Evolutionary conservation across 2,329 filamentous ascomycete genomes (phyloP), one percentile per base, ranked within the genome.

Genomic region (Laburnicola sp.): DNA sequence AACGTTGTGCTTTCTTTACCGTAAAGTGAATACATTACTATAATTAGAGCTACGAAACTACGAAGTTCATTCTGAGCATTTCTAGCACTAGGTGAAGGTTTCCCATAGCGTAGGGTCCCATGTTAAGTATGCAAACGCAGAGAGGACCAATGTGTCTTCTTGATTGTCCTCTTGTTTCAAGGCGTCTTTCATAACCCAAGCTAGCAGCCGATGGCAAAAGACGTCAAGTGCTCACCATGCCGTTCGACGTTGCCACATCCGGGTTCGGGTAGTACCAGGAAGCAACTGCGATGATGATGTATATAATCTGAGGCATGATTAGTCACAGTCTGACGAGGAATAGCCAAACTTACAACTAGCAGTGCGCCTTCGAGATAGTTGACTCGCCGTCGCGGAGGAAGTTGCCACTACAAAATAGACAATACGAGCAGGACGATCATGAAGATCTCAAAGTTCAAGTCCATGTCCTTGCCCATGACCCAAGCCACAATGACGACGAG

Each of bases 341-440:
- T 3, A 23, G 3, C 4, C 5, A 6, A 16, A 60, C 65, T 57
- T 57, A 70, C 66, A 23, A 96, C 83, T 55, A 90, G 88, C 21
- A 97, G 80, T 22, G 85, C 82, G 1, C 92, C 92, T 70, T 97
- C 92, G 2, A 97, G 81, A 65, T 95, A 97, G 64, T 96, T 96
- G 85, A 90, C 78, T 94, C 93, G 59, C 90, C 86, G 67, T 97
- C 92, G 26, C 91, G 80, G 47, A 97, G 74, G 71, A 96, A 96
- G 63, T 91, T 89, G 1, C 91, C 90, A 96, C 89, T 0, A 92
- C 91, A 26, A 97, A 63, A 96, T 93, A 21, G 89, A 84, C 27
- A 97, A 78, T 47, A 97, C 85, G 8, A 97, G 77, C 58, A 96
- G 79, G 45, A 88, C 82, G 25, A 95, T 82, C 77, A 94, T 90